A percentile compares a stretch with the other conserved stretches of the same genome.
Evolutionary conservation across 345 rosid genomes (phyloP).

Genomic region (Citrus unshiu): DNA sequence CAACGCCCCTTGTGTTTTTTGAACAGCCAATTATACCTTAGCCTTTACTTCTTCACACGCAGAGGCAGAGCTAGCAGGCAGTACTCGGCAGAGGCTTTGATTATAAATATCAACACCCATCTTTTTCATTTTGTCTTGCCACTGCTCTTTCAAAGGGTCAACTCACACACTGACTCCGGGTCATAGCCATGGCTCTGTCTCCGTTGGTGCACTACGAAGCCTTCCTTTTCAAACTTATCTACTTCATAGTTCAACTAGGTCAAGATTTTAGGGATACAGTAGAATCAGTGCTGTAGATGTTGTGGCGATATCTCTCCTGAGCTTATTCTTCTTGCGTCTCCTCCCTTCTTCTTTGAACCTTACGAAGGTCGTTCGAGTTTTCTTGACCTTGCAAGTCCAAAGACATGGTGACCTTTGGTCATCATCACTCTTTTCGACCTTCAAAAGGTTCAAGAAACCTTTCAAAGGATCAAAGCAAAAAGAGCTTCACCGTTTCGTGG

Average conservation of each 20-base stretch:
- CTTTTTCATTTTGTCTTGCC: constrained; percentile 17
- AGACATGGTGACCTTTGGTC: accelerated
- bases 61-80: not conserved
- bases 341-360: not conserved
- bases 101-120: constrained; percentile 11
- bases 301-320: constrained; percentile 64
- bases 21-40: constrained; percentile 20
- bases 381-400: constrained; percentile 84
- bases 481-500: not conserved
- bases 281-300: constrained; percentile 7
- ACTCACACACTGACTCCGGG: not conserved
- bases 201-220: not conserved
- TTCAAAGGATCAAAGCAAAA: not conserved
- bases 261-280: not conserved
- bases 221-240: not conserved
- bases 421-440: accelerated
- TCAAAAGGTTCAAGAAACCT: not conserved
- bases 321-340: constrained; percentile 40
- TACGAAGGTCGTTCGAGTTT: constrained; percentile 33
- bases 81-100: not conserved
- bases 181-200: constrained; percentile 5
- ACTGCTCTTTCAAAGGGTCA: constrained; percentile 3
- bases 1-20: not conserved
- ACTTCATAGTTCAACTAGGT: not conserved
- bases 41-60: constrained; percentile 7